Evolutionary conservation across 2,329 filamentous ascomycete genomes (phyloP).

Genomic region (Teratosphaeria nubilosa): DNA sequence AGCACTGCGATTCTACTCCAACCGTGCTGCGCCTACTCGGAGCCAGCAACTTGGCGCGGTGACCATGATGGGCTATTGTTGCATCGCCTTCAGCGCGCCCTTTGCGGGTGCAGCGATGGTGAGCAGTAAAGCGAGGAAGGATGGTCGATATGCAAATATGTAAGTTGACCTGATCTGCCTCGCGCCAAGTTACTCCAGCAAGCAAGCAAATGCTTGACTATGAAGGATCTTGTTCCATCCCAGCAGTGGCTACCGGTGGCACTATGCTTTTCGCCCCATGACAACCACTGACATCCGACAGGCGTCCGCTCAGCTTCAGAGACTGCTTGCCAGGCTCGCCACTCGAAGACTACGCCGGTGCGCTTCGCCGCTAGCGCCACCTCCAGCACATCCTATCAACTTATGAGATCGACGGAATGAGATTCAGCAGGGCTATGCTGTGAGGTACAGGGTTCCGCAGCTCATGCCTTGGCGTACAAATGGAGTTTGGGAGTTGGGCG

Average conservation of each 20-base stretch:
- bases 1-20: slow-evolving; percentile 19
- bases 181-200: neutral
- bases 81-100: slow-evolving; percentile 24
- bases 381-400: neutral
- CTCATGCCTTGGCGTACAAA: neutral
- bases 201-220: neutral
- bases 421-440: neutral
- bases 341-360: slow-evolving; percentile 25
- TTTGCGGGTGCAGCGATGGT: slow-evolving; percentile 25
- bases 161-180: slow-evolving; percentile 8
- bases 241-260: neutral
- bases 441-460: neutral
- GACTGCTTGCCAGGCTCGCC: slow-evolving; percentile 26
- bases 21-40: slow-evolving; percentile 10
- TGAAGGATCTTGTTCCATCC: neutral
- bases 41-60: slow-evolving; percentile 19
- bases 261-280: neutral
- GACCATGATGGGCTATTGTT: slow-evolving; percentile 24
- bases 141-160: slow-evolving; percentile 23
- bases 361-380: slow-evolving; percentile 7
- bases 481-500: neutral
- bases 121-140: slow-evolving; percentile 21
- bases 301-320: slow-evolving; percentile 26
- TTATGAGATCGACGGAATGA: neutral
- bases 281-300: slow-evolving; percentile 4